phyloP scores from a whole-genome alignment of 2,329 filamentous ascomycete species.

The Aureobasidium lini region DNA sequence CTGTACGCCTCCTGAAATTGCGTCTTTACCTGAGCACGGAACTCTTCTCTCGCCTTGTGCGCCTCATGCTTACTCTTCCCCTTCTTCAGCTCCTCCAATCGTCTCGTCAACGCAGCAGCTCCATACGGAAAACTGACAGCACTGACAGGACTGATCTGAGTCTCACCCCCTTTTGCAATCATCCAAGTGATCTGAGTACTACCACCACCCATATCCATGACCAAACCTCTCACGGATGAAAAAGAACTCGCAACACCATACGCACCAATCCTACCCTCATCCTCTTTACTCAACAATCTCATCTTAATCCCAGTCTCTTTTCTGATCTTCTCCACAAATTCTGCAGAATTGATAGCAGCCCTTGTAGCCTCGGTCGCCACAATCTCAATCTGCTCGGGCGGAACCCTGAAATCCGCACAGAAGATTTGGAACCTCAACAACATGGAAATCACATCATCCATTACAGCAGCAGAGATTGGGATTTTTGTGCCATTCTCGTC shows the following conservation, averaged over 20 bases:
- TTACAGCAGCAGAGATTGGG: conserved; percentile 50
- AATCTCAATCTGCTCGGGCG: conserved; percentile 55
- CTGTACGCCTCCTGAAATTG: conserved; percentile 37
- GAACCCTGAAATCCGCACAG: conserved; percentile 60
- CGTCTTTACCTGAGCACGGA: conserved; percentile 13
- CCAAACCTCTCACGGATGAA: conserved; percentile 58
- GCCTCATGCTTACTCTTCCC: conserved; percentile 23
- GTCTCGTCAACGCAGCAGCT: conserved; percentile 54
- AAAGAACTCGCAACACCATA: conserved; percentile 71
- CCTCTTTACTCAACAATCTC: conserved; percentile 61
- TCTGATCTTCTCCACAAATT: conserved; percentile 58
- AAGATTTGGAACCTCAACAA: conserved; percentile 62
- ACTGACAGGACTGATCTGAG: conserved; percentile 43
- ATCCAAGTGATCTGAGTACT: conserved; percentile 61
- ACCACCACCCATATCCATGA: conserved; percentile 74
- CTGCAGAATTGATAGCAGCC: conserved; percentile 60
- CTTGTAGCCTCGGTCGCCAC: conserved; percentile 82
- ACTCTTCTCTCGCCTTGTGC: conserved; percentile 30
- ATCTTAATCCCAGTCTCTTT: conserved; percentile 56
- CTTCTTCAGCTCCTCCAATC: conserved; percentile 33
- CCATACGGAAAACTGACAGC: conserved; percentile 59
- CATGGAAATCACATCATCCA: conserved; percentile 54
- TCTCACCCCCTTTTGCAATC: conserved; percentile 37
- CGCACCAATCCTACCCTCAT: conserved; percentile 72
- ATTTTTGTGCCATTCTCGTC: conserved; percentile 28